Conservation (phyloP, 805 yeast species). For the Schizosaccharomyces japonicus region DNA sequence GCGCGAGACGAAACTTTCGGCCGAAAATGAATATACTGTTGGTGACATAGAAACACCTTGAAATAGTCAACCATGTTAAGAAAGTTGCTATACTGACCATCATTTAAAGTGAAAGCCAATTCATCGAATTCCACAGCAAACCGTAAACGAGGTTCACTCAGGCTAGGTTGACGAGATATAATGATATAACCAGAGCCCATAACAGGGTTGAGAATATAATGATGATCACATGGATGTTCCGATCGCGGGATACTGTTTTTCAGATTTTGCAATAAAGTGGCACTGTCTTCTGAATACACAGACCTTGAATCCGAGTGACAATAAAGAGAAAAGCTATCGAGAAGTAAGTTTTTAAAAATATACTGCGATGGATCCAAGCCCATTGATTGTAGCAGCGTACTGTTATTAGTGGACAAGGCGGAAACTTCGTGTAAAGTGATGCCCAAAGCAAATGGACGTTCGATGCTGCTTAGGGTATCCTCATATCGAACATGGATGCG, state of each 20-base stretch:
- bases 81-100: constrained; percentile 61
- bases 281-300: constrained; percentile 23
- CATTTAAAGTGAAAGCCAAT: constrained; percentile 64
- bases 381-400: constrained; percentile 59
- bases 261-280: constrained; percentile 19
- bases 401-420: constrained; percentile 67
- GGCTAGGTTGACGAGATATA: constrained; percentile 14
- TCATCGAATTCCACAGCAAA: constrained; percentile 47
- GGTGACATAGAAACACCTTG: constrained; percentile 54
- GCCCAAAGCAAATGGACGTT: constrained; percentile 61
- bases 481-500: constrained; percentile 85
- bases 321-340: constrained; percentile 53
- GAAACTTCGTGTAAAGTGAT: constrained; percentile 63
- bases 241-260: background rate
- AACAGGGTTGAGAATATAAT: constrained; percentile 53
- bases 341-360: constrained; percentile 26
- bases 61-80: constrained; percentile 61
- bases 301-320: constrained; percentile 45
- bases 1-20: constrained; percentile 33
- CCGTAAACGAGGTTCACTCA: background rate
- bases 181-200: constrained; percentile 68
- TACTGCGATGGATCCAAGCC: constrained; percentile 47
- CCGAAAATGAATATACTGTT: constrained; percentile 44
- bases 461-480: constrained; percentile 47
- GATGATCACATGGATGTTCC: constrained; percentile 11